Evolutionary conservation across 228 moss, liverwort and hornwort genomes (phyloP).

Genomic region (Sphagnum fallax): DNA sequence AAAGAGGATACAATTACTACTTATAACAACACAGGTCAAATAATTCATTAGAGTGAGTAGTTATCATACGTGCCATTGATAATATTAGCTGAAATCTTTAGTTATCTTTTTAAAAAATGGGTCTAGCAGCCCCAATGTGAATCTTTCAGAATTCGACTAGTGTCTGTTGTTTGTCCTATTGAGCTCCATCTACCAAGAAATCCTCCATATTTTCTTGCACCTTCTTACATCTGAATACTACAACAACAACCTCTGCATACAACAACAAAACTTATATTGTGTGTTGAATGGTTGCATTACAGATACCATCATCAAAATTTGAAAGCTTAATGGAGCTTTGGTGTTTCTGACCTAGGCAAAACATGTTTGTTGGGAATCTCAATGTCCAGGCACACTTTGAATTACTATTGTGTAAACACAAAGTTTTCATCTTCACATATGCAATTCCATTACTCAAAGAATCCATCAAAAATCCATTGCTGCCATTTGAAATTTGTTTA

Average conservation of each 20-base stretch:
- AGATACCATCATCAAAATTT: no score
- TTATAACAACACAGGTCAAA: no score
- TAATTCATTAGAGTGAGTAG: no score
- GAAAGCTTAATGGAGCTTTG: neutral
- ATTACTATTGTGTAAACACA: constrained; percentile 60
- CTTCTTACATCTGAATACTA: constrained; percentile 23
- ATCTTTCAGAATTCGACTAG: no score
- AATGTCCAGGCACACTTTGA: constrained; percentile 81
- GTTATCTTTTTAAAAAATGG: no score
- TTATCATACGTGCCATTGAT: no score
- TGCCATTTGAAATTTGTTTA: constrained; percentile 71
- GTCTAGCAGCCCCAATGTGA: no score
- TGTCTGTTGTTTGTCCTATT: no score
- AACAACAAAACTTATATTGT: constrained; percentile 87
- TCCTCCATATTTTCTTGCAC: no score
- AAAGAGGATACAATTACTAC: no score
- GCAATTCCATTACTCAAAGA: constrained; percentile 76
- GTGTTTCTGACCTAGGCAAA: constrained; percentile 62
- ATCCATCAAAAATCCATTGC: constrained; percentile 96
- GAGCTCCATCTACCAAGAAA: no score
- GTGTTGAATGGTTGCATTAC: constrained; percentile 79
- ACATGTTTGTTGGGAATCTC: constrained; percentile 89
- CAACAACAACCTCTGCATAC: constrained; percentile 98
- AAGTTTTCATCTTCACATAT: constrained; percentile 81
- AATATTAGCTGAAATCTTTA: no score